A percentile compares a stretch with the other conserved stretches of the same genome.
Evolutionary conservation across 2,329 filamentous ascomycete species (phyloP).

Genomic region (Macroventuria anomochaeta): DNA sequence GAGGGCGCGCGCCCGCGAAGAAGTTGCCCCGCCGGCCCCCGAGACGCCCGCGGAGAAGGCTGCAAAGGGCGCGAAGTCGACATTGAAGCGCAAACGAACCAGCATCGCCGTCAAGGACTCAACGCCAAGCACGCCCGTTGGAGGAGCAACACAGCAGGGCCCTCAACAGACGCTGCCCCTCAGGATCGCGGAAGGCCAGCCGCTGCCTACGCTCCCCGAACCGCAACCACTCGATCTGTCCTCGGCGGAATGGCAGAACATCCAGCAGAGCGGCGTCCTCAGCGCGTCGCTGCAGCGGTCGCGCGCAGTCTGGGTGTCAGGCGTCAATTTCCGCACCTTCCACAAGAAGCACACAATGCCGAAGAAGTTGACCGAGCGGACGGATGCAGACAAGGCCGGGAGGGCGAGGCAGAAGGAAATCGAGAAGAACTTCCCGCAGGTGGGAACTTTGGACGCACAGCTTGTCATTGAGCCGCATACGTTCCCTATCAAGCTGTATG

Average conservation of each 20-base stretch:
- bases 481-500: conserved; percentile 66
- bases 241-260: conserved; percentile 71
- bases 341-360: conserved; percentile 45
- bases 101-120: conserved; percentile 33
- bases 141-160: conserved; percentile 22
- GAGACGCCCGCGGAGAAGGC: conserved; percentile 38
- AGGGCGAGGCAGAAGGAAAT: conserved; percentile 68
- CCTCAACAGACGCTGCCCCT: conserved; percentile 59
- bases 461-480: conserved; percentile 82
- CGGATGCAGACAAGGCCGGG: conserved; percentile 62
- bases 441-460: conserved; percentile 57
- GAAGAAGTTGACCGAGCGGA: conserved; percentile 63
- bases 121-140: conserved; percentile 32
- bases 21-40: conserved; percentile 31
- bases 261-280: conserved; percentile 78
- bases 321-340: conserved; percentile 48
- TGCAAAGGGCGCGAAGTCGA: conserved; percentile 34
- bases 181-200: conserved; percentile 68
- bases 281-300: conserved; percentile 76
- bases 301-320: conserved; percentile 58
- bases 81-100: conserved; percentile 45
- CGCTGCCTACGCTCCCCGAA: conserved; percentile 72
- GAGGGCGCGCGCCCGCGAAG: conserved; percentile 45
- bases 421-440: conserved; percentile 46
- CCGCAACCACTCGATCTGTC: conserved; percentile 70